phyloP scores from a whole-genome alignment of 371 early-diverging fungal genomes.

The Rhizopus delemar region DNA sequence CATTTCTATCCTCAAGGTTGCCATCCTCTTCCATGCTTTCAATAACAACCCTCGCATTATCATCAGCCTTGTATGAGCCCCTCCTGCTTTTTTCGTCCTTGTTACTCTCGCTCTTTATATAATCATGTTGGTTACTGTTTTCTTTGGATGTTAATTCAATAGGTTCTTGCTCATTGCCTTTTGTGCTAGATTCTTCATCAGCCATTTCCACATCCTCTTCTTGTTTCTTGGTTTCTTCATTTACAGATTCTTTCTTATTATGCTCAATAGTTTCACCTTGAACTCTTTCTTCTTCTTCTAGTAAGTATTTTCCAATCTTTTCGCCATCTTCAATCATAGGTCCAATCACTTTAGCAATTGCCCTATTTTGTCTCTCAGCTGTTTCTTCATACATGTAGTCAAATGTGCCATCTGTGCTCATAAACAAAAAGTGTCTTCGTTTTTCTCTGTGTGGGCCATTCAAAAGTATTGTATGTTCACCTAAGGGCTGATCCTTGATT shows the following conservation, averaged over 20 bases:
- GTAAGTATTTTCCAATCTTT: conserved; percentile 36
- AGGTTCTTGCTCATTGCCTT: neutral
- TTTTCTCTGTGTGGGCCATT: conserved; percentile 30
- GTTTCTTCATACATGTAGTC: conserved; percentile 57
- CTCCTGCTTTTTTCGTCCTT: neutral
- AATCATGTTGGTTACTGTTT: neutral
- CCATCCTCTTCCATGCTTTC: conserved; percentile 5
- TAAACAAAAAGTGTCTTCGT: conserved; percentile 49
- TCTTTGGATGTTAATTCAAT: neutral
- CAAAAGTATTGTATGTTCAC: conserved; percentile 20
- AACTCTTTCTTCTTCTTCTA: conserved; percentile 39
- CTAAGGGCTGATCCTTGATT: conserved; percentile 32
- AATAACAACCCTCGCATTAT: conserved; percentile 1
- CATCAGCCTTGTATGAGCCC: neutral
- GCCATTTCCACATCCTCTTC: neutral
- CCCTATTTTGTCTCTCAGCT: conserved; percentile 50
- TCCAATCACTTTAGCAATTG: conserved; percentile 45
- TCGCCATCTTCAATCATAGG: conserved; percentile 56
- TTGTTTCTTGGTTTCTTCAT: conserved; percentile 1
- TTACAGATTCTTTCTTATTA: conserved; percentile 6
- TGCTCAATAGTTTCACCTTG: conserved; percentile 40
- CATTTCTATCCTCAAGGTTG: neutral
- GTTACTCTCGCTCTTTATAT: neutral
- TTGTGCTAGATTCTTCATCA: neutral
- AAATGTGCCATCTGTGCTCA: conserved; percentile 54